Conservation (phyloP, 441 rosid genomes). For the Raphanus hybrid region DNA sequence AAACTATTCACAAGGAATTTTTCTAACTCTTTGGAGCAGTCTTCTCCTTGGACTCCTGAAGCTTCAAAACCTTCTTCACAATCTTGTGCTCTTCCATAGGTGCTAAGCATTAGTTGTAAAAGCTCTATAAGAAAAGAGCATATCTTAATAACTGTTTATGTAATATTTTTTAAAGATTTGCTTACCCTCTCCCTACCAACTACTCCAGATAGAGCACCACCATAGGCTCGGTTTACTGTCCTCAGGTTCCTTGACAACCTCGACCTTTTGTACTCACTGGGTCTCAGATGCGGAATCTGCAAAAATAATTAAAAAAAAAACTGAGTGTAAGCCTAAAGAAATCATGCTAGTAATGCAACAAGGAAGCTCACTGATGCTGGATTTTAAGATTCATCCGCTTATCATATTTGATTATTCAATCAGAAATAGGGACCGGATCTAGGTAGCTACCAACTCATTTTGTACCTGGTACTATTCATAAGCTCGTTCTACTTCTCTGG, state of each 20-base stretch:
- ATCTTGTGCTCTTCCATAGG: conserved; percentile 46
- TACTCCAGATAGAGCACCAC: conserved; percentile 54
- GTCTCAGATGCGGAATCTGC: conserved; percentile 53
- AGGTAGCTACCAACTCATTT: neutral
- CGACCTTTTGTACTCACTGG: conserved; percentile 53
- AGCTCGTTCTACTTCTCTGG: neutral
- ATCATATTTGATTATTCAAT: neutral
- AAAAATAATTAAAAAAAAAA: neutral
- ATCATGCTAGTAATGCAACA: neutral
- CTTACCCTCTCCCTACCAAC: conserved; percentile 56
- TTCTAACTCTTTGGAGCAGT: conserved; percentile 29
- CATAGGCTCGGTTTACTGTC: conserved; percentile 45
- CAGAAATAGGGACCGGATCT: neutral
- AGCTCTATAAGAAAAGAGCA: neutral
- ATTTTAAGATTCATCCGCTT: neutral
- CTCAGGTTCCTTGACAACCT: conserved; percentile 46
- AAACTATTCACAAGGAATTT: neutral
- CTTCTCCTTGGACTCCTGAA: conserved; percentile 41
- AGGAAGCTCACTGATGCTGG: neutral
- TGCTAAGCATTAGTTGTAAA: neutral
- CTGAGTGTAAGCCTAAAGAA: neutral
- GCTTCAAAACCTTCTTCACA: conserved; percentile 43
- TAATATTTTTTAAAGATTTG: neutral
- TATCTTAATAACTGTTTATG: no score
- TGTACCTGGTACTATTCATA: neutral